A percentile compares a stretch with the other conserved stretches of the same genome.
Conservation (phyloP, 192 early-diverging fungal genomes). For the Coemansia furcata region DNA sequence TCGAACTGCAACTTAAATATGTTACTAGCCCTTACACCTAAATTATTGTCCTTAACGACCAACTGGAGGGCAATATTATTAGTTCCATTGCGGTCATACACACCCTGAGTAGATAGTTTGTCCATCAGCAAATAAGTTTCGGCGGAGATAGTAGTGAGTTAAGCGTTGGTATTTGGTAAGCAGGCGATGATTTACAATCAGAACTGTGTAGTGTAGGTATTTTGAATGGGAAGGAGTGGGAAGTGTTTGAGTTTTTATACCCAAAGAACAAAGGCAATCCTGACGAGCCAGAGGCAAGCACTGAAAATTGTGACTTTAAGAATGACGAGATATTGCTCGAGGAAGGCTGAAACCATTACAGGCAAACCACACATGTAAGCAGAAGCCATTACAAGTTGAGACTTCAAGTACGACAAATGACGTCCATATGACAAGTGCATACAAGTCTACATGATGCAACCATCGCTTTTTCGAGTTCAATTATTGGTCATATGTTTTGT, state of each 20-base stretch:
- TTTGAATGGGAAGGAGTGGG: background rate
- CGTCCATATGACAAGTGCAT: background rate
- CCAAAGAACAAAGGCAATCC: background rate
- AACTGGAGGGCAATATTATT: background rate
- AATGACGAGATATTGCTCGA: background rate
- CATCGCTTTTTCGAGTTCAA: background rate
- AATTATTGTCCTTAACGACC: background rate
- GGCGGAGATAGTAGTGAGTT: background rate
- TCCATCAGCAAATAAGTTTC: background rate
- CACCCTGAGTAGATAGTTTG: background rate
- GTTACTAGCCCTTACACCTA: background rate
- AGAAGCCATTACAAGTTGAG: too few relatives aligned
- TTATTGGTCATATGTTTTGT: background rate
- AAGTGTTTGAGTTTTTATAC: background rate
- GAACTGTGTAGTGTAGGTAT: background rate
- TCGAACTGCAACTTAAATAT: background rate
- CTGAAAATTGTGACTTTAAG: background rate
- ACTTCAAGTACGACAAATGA: too few relatives aligned
- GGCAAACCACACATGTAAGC: too few relatives aligned
- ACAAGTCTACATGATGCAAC: background rate
- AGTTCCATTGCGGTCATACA: background rate
- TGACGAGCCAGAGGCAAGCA: background rate
- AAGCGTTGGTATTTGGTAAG: too few relatives aligned
- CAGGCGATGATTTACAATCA: background rate
- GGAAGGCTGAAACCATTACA: too few relatives aligned